phyloP scores from a whole-genome alignment of 2,329 filamentous ascomycete genomes.

The Microthyrium microscopicum region DNA sequence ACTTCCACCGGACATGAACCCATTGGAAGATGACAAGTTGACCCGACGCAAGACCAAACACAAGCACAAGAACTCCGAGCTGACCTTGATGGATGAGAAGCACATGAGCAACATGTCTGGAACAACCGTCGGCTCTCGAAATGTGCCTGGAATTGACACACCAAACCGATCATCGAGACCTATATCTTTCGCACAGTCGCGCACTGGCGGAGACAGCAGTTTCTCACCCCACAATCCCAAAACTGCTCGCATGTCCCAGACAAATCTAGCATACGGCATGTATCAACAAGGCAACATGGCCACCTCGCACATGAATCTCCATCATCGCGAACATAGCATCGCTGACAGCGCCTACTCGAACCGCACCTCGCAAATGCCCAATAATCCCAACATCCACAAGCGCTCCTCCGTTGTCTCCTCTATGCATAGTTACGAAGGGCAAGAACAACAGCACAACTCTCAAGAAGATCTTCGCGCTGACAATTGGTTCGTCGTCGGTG shows the following conservation, averaged over 20 bases:
- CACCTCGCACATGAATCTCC: no score
- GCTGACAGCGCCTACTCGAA: background rate
- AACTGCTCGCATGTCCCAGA: slow-evolving; percentile 8
- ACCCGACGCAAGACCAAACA: slow-evolving; percentile 61
- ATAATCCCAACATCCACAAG: slow-evolving; percentile 17
- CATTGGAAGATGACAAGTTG: slow-evolving; percentile 71
- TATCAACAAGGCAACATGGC: slow-evolving; percentile 15
- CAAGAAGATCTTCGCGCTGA: slow-evolving; percentile 23
- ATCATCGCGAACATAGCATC: no score
- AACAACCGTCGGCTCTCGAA: no score
- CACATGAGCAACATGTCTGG: background rate
- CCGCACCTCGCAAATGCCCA: slow-evolving; percentile 14
- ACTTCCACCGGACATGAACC: slow-evolving; percentile 90
- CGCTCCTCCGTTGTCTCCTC: slow-evolving; percentile 11
- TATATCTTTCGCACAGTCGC: slow-evolving; percentile 67
- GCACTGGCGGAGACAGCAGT: slow-evolving; percentile 41
- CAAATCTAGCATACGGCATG: slow-evolving; percentile 7
- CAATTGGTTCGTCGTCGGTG: slow-evolving; percentile 29
- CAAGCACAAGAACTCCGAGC: slow-evolving; percentile 51
- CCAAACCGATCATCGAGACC: background rate
- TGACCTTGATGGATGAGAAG: slow-evolving; percentile 2
- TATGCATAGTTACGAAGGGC: slow-evolving; percentile 9
- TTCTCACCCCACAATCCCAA: slow-evolving; percentile 23
- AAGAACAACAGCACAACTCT: background rate
- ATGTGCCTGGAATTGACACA: background rate